Percentiles rank a stretch among this genome's conserved stretches.
Evolutionary conservation across 2,329 filamentous ascomycete genomes (phyloP).

Genomic region (Sphaceloma murrayae): DNA sequence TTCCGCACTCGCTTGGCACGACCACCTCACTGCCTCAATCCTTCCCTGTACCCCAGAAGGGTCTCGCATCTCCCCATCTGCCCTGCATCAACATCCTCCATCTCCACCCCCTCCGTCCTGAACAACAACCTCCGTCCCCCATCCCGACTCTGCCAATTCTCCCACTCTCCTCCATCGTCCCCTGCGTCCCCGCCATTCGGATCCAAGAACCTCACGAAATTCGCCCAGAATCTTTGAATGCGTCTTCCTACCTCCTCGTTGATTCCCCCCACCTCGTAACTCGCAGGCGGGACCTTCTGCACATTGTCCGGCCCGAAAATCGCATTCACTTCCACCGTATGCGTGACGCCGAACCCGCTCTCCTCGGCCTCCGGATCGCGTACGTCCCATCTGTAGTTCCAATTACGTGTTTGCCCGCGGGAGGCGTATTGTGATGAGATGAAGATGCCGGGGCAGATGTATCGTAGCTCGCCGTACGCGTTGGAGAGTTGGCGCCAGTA

Average conservation of each 20-base stretch:
- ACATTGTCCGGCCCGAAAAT: constrained; percentile 57
- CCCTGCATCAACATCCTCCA: constrained; percentile 31
- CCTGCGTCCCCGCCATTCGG: constrained; percentile 52
- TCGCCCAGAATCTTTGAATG: constrained; percentile 64
- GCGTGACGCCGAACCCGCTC: constrained; percentile 53
- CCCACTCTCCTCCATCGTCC: constrained; percentile 44
- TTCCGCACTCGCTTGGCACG: too few species aligned
- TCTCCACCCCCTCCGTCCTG: constrained; percentile 31
- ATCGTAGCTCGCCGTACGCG: constrained; percentile 56
- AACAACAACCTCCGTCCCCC: constrained; percentile 30
- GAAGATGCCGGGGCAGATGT: constrained; percentile 54
- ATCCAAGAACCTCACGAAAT: constrained; percentile 57
- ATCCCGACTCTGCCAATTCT: constrained; percentile 32
- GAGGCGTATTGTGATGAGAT: constrained; percentile 38
- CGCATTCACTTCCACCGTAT: constrained; percentile 56
- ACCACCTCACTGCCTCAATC: constrained; percentile 14
- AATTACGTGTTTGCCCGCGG: constrained; percentile 33
- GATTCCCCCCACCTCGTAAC: constrained; percentile 43
- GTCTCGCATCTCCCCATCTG: constrained; percentile 36
- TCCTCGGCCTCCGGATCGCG: constrained; percentile 46
- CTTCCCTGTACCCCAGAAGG: constrained; percentile 8
- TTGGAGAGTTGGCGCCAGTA: constrained; percentile 52
- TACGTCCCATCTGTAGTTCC: constrained; percentile 63
- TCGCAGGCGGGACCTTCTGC: constrained; percentile 40
- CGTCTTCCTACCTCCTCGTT: constrained; percentile 52